Evolutionary conservation across 78 protist genomes (phyloP), one percentile per base, ranked within the genome.

Genomic region (Tieghemostelium lacteum): DNA sequence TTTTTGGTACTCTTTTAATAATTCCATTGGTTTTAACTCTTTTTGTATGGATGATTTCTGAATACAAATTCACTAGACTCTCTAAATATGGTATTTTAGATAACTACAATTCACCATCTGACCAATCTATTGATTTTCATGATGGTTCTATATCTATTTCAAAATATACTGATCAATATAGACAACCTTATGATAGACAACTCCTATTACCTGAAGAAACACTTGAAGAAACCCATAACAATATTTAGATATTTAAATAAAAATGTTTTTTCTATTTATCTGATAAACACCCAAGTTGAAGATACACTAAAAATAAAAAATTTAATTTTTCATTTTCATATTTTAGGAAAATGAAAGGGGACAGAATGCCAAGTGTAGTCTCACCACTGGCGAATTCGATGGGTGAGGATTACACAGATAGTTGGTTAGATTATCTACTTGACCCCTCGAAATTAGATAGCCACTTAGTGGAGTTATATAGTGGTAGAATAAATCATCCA

Each of bases 271-370:
- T n/a, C n/a, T n/a, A n/a, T n/a, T n/a, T n/a, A n/a, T n/a, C n/a
- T n/a, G n/a, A n/a, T n/a, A n/a, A n/a, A n/a, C n/a, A n/a, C n/a
- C n/a, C n/a, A n/a, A n/a, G n/a, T n/a, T n/a, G n/a, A n/a, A n/a
- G n/a, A n/a, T n/a, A n/a, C n/a, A n/a, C n/a, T n/a, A n/a, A n/a
- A n/a, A n/a, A n/a, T n/a, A n/a, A n/a, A n/a, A n/a, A n/a, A n/a
- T n/a, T n/a, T n/a, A n/a, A n/a, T n/a, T n/a, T n/a, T n/a, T n/a
- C n/a, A n/a, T n/a, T n/a, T n/a, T n/a, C n/a, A n/a, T n/a, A n/a
- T n/a, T n/a, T n/a, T n/a, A n/a, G n/a, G n/a, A 49, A 26, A 72
- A 78, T 78, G 88, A 78, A 78, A 24, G 88, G 91, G 28, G 91
- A 83, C 60, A 31, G 91, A 40, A 83, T 83, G 91, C 91, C 91